These are phyloP conservation scores for Cicer pinnatifidum DNA, from an alignment of 306 rosid genomes.

Conservation along the genomic window DNA sequence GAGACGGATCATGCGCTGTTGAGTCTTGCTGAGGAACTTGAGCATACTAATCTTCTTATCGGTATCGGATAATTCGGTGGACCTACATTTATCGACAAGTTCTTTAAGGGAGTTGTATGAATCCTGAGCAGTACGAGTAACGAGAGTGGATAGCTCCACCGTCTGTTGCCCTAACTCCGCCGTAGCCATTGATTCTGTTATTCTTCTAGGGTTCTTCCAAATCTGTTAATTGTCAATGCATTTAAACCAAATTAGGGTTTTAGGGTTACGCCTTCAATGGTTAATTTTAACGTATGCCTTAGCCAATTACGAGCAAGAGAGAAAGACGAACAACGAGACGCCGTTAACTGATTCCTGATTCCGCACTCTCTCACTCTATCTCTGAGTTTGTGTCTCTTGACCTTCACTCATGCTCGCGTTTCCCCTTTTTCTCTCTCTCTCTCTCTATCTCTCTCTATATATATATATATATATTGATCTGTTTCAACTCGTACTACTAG, in stretches of 20 bases:
- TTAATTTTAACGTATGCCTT: neutral
- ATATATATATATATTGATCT: no score
- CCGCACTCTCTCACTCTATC: neutral
- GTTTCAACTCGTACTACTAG: no score
- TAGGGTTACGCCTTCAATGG: neutral
- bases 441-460: neutral
- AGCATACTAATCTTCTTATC: conserved; percentile 84
- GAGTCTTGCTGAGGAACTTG: conserved; percentile 87
- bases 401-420: neutral
- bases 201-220: conserved; percentile 34
- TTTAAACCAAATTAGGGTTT: conserved; percentile 41
- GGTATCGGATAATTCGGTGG: conserved; percentile 71
- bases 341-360: neutral
- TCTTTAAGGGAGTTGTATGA: conserved; percentile 77
- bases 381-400: neutral
- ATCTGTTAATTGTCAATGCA: conserved; percentile 44
- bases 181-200: conserved; percentile 60
- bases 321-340: neutral
- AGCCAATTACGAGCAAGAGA: neutral
- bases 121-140: conserved; percentile 82
- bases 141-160: conserved; percentile 85
- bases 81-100: conserved; percentile 76
- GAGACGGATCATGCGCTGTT: conserved; percentile 95
- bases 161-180: conserved; percentile 95
- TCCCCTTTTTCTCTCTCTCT: neutral